Evolutionary conservation across 441 rosid species (phyloP).

Genomic region (Erysimum cheiri): DNA sequence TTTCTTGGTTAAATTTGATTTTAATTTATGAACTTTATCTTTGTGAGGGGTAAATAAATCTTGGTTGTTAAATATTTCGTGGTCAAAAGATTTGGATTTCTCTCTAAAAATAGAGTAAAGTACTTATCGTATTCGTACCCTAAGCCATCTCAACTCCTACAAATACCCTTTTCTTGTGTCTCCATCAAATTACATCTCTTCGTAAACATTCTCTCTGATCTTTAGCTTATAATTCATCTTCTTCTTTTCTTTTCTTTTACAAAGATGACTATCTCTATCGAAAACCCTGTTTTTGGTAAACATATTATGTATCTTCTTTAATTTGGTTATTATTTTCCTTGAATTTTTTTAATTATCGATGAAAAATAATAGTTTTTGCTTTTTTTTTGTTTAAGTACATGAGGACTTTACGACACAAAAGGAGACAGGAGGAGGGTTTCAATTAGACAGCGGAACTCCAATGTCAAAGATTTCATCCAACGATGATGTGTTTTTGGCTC

Average conservation of each 20-base stretch:
- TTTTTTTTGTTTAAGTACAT: background rate
- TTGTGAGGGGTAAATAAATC: background rate
- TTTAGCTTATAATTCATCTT: slow-evolving; percentile 5
- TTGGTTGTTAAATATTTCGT: background rate
- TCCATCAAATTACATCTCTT: slow-evolving; percentile 20
- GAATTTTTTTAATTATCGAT: too few species aligned
- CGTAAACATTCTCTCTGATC: slow-evolving; percentile 1
- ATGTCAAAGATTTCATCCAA: slow-evolving; percentile 35
- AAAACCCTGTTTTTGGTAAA: slow-evolving; percentile 46
- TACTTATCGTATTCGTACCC: slow-evolving; percentile 31
- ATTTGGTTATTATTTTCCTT: background rate
- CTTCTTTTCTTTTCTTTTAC: background rate
- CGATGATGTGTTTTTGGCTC: slow-evolving; percentile 49
- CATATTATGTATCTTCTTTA: slow-evolving; percentile 9
- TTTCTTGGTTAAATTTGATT: background rate
- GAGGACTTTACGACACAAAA: slow-evolving; percentile 21
- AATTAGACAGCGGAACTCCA: slow-evolving; percentile 48
- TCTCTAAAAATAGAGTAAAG: slow-evolving; percentile 51
- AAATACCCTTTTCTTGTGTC: slow-evolving; percentile 38
- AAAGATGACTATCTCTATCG: slow-evolving; percentile 55
- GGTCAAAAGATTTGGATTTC: slow-evolving; percentile 25
- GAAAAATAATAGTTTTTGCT: too few species aligned
- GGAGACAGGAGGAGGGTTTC: slow-evolving; percentile 49
- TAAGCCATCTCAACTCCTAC: slow-evolving; percentile 31
- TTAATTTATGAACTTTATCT: background rate